phyloP scores from a whole-genome alignment of 2,329 filamentous ascomycete species.

The Lanzia echinophila region DNA sequence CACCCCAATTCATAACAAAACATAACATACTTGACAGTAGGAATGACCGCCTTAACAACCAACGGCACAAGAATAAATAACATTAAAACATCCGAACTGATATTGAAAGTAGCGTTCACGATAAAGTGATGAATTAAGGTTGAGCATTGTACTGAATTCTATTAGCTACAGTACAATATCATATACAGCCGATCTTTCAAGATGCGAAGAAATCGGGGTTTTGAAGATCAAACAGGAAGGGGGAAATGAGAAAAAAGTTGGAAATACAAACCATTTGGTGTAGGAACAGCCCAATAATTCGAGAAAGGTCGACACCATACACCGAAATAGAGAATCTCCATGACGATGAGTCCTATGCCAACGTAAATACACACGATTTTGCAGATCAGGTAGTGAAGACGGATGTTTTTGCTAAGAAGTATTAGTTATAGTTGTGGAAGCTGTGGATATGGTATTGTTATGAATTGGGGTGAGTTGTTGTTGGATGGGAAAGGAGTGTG shows the following conservation, averaged over 20 bases:
- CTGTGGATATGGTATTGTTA: too few relatives aligned
- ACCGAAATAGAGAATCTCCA: conserved; percentile 43
- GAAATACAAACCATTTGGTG: conserved; percentile 37
- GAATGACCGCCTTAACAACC: conserved; percentile 38
- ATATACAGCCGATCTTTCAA: neutral
- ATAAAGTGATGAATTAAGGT: conserved; percentile 51
- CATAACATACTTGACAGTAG: conserved; percentile 22
- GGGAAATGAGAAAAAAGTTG: neutral
- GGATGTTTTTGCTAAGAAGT: neutral
- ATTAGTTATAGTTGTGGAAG: too few relatives aligned
- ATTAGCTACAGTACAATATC: neutral
- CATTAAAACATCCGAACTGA: conserved; percentile 54
- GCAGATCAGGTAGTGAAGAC: conserved; percentile 39
- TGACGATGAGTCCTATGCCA: conserved; percentile 40
- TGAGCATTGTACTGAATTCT: conserved; percentile 45
- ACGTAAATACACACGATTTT: conserved; percentile 44
- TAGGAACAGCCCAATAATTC: conserved; percentile 52
- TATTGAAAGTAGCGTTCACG: conserved; percentile 52
- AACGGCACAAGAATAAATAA: conserved; percentile 50
- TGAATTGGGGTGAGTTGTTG: too few relatives aligned
- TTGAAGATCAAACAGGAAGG: too few relatives aligned
- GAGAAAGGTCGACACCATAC: conserved; percentile 51
- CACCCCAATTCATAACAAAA: too few relatives aligned
- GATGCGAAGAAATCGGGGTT: too few relatives aligned
- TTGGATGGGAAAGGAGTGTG: too few relatives aligned